These are phyloP conservation scores for Detonula confervacea DNA, from an alignment of 352 stramenopile genomes.

Conservation along the genomic window DNA sequence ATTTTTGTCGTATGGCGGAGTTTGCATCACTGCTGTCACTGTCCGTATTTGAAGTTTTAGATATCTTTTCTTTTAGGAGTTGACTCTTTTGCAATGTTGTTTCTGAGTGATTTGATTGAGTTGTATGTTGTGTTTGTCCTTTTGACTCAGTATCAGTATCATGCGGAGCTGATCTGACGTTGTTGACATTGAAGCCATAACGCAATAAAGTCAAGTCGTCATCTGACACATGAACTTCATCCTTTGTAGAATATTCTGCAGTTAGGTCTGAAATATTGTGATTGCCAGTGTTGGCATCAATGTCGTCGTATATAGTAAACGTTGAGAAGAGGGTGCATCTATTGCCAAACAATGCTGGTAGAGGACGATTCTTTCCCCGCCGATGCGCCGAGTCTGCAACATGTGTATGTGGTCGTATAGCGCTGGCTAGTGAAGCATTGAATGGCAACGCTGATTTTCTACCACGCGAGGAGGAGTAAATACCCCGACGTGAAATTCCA, in stretches of 20 bases:
- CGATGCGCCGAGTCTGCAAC: no score
- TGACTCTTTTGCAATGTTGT: conserved; percentile 4
- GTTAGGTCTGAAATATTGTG: background rate
- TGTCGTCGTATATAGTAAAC: conserved; percentile 8
- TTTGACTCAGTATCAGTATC: background rate
- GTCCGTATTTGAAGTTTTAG: background rate
- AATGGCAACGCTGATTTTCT: no score
- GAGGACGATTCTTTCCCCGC: no score
- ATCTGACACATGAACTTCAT: no score
- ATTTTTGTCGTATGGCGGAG: conserved; percentile 6
- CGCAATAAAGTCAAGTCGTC: no score
- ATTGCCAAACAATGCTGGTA: background rate
- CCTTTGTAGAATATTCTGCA: background rate
- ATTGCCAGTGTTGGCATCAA: background rate
- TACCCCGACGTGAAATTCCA: background rate
- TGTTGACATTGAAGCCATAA: background rate
- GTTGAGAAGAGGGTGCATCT: conserved; percentile 12
- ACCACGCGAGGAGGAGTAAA: conserved; percentile 6
- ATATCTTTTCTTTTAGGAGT: no score
- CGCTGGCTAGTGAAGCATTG: background rate
- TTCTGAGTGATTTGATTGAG: conserved; percentile 8
- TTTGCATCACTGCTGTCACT: background rate
- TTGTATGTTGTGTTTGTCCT: background rate
- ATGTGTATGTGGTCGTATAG: no score
- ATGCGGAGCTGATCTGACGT: background rate